These are phyloP conservation scores for Cladophialophora psammophila DNA, from an alignment of 2,329 filamentous ascomycete species.

Conservation along the genomic window DNA sequence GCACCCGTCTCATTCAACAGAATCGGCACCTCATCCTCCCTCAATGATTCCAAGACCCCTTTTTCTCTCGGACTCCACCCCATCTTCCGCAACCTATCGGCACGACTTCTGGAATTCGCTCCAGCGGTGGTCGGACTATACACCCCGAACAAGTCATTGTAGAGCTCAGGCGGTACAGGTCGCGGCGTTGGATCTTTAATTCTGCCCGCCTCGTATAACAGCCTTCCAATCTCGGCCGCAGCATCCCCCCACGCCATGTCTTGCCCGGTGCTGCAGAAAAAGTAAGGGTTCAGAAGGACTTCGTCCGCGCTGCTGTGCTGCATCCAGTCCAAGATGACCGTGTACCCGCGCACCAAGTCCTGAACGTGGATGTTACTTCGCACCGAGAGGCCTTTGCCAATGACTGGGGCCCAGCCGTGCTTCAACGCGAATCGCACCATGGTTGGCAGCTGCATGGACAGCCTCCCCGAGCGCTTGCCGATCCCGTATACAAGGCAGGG, in stretches of 20 bases:
- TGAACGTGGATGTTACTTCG: conserved; percentile 56
- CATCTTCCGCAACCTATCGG: conserved; percentile 53
- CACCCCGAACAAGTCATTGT: conserved; percentile 51
- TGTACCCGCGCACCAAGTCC: conserved; percentile 58
- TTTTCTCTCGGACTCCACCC: conserved; percentile 58
- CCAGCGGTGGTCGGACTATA: conserved; percentile 51
- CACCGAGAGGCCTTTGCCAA: conserved; percentile 54
- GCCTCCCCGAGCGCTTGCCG: conserved; percentile 48
- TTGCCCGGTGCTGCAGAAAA: conserved; percentile 53
- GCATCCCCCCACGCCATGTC: conserved; percentile 55
- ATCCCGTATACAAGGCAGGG: conserved; percentile 58
- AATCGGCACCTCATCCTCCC: conserved; percentile 50
- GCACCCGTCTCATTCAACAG: conserved; percentile 18
- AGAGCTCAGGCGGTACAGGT: conserved; percentile 48
- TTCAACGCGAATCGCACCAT: conserved; percentile 58
- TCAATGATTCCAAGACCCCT: conserved; percentile 48
- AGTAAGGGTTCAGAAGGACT: conserved; percentile 56
- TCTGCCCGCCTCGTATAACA: conserved; percentile 49
- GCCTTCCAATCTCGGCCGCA: conserved; percentile 49
- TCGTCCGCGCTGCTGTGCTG: conserved; percentile 45
- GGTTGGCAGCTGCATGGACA: conserved; percentile 58
- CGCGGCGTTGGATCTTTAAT: conserved; percentile 48
- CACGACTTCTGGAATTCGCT: conserved; percentile 53
- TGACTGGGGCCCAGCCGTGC: conserved; percentile 55
- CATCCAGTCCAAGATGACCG: conserved; percentile 54